A percentile compares a stretch with the other conserved stretches of the same genome.
phyloP scores from a whole-genome alignment of 2,329 filamentous ascomycete species.

The Lecanicillium sp. region DNA sequence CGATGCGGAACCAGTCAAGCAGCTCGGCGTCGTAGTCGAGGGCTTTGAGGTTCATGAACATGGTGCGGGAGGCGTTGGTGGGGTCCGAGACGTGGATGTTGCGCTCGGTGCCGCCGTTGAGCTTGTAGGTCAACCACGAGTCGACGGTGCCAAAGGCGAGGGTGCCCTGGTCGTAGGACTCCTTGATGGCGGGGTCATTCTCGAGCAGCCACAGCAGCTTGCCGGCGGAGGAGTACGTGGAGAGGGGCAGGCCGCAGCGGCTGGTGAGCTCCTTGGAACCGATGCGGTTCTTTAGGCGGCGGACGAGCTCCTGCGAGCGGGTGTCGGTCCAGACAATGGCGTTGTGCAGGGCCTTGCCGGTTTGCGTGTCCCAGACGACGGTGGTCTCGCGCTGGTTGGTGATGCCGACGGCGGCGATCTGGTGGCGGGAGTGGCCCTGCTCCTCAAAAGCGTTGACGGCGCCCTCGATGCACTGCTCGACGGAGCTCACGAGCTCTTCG shows the following conservation, averaged over 20 bases:
- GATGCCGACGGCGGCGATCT: conserved; percentile 72
- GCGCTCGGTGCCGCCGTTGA: conserved; percentile 63
- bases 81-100: conserved; percentile 70
- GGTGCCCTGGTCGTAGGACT: conserved; percentile 64
- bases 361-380: conserved; percentile 71
- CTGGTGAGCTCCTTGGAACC: conserved; percentile 61
- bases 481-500: conserved; percentile 64
- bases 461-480: conserved; percentile 69
- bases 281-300: conserved; percentile 61
- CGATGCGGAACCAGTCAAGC: conserved; percentile 68
- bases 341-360: conserved; percentile 71
- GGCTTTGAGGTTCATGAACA: conserved; percentile 80
- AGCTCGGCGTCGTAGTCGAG: conserved; percentile 69
- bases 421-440: conserved; percentile 57
- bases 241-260: conserved; percentile 70
- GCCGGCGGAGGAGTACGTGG: conserved; percentile 74
- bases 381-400: conserved; percentile 83
- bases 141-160: conserved; percentile 78
- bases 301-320: conserved; percentile 64
- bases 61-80: conserved; percentile 77
- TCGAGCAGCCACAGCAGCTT: conserved; percentile 74
- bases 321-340: conserved; percentile 84
- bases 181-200: conserved; percentile 59
- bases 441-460: conserved; percentile 63
- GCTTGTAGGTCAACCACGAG: conserved; percentile 72